phyloP scores from a whole-genome alignment of 805 yeast genomes.

The Barnettozyma siamensis region DNA sequence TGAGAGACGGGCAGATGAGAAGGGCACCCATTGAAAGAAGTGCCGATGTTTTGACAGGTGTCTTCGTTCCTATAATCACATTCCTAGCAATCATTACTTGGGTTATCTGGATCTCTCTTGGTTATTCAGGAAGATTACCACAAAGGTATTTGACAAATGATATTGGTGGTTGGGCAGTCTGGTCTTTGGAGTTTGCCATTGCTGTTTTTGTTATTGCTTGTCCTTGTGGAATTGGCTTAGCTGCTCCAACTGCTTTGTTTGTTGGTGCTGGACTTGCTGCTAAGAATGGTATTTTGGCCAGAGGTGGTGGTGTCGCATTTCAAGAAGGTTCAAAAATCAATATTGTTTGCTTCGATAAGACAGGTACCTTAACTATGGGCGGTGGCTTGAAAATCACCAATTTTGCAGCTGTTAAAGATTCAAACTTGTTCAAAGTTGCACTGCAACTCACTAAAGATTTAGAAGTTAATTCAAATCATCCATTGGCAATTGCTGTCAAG shows the following conservation, averaged over 20 bases:
- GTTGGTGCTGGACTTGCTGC: slow-evolving; percentile 81
- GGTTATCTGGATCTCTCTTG: slow-evolving; percentile 62
- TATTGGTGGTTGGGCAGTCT: slow-evolving; percentile 68
- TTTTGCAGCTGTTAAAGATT: slow-evolving; percentile 27
- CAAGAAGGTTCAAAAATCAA: slow-evolving; percentile 66
- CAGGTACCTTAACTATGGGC: slow-evolving; percentile 67
- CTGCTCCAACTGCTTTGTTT: slow-evolving; percentile 79
- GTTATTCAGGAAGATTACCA: slow-evolving; percentile 50
- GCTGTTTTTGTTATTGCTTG: slow-evolving; percentile 81
- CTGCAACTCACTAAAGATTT: slow-evolving; percentile 49
- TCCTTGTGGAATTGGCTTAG: slow-evolving; percentile 81
- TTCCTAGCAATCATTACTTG: slow-evolving; percentile 57
- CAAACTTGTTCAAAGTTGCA: slow-evolving; percentile 14
- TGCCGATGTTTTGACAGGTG: slow-evolving; percentile 64
- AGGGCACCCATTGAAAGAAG: slow-evolving; percentile 69
- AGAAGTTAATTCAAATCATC: slow-evolving; percentile 63
- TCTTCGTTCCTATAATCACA: slow-evolving; percentile 67
- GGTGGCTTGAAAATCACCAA: slow-evolving; percentile 57
- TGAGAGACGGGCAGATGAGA: slow-evolving; percentile 65
- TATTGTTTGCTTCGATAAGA: slow-evolving; percentile 70
- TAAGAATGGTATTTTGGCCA: slow-evolving; percentile 64
- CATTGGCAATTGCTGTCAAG: slow-evolving; percentile 56
- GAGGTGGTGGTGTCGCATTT: slow-evolving; percentile 80
- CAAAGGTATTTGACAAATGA: slow-evolving; percentile 51
- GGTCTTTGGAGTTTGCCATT: slow-evolving; percentile 74